Evolutionary conservation across 2,329 filamentous ascomycete genomes (phyloP).

Genomic region (Penicillium sp.): DNA sequence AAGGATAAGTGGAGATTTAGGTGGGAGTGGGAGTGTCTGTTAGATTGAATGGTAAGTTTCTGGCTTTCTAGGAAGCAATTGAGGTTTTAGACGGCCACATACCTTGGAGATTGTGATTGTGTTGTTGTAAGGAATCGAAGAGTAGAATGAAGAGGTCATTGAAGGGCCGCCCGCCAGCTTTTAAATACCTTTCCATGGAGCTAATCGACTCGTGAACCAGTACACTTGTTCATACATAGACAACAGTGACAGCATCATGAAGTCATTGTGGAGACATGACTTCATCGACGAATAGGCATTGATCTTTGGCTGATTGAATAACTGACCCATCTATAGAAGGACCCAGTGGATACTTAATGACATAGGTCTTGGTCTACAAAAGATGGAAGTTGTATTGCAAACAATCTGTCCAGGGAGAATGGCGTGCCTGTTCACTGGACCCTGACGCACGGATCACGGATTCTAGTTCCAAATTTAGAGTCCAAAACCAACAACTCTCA

Average conservation of each 20-base stretch:
- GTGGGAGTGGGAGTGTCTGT: not conserved
- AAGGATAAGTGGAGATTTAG: not conserved
- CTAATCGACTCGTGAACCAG: not conserved
- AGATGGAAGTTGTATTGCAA: not conserved
- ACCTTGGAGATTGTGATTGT: not conserved
- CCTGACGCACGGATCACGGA: not conserved
- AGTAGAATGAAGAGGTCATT: not conserved
- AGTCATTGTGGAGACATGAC: constrained; percentile 32
- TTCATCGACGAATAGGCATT: constrained; percentile 20
- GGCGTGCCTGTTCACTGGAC: not conserved
- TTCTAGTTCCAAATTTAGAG: not conserved
- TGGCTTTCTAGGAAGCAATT: not conserved
- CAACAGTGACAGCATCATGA: constrained; percentile 33
- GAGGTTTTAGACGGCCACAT: not conserved
- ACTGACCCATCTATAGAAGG: not conserved
- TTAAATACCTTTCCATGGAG: constrained; percentile 5
- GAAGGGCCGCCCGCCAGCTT: not conserved
- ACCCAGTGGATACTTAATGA: not conserved
- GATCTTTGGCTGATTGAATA: constrained; percentile 3
- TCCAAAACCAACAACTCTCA: not conserved
- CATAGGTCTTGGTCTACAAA: not conserved
- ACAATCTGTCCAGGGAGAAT: not conserved
- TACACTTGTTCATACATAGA: not conserved
- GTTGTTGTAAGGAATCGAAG: not conserved
- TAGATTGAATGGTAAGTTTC: not conserved